phyloP scores from a whole-genome alignment of 768 basidiomycete species.

The Leccinum truebloodii region DNA sequence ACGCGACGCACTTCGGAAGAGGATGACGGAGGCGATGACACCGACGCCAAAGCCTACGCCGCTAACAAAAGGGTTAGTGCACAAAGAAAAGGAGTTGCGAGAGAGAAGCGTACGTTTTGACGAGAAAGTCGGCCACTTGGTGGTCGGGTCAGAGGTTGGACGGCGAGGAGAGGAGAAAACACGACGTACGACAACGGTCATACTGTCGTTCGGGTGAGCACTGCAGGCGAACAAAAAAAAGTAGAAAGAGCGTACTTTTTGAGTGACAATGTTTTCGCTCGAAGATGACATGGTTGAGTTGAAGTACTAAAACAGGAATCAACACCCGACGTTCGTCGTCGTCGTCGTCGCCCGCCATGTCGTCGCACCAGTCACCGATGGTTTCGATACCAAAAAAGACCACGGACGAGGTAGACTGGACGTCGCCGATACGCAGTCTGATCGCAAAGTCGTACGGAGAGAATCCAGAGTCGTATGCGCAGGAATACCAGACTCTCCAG shows the following conservation, averaged over 20 bases:
- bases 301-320: slow-evolving; percentile 32
- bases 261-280: slow-evolving; percentile 86
- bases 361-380: slow-evolving; percentile 81
- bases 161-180: slow-evolving; percentile 30
- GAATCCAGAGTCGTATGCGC: slow-evolving; percentile 82
- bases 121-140: slow-evolving; percentile 78
- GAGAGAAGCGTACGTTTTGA: slow-evolving; percentile 73
- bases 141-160: slow-evolving; percentile 8
- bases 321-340: slow-evolving; percentile 9
- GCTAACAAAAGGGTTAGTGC: slow-evolving; percentile 40
- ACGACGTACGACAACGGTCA: slow-evolving; percentile 80
- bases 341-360: slow-evolving; percentile 42
- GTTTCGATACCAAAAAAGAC: slow-evolving; percentile 47
- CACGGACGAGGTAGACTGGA: slow-evolving; percentile 98
- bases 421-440: slow-evolving; percentile 77
- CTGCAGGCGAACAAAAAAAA: neutral
- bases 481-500: slow-evolving; percentile 84
- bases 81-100: neutral
- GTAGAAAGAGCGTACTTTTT: slow-evolving; percentile 63
- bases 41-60: slow-evolving; percentile 89
- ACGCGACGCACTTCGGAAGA: slow-evolving; percentile 80
- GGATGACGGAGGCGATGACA: slow-evolving; percentile 84
- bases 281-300: slow-evolving; percentile 60
- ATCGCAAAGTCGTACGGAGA: slow-evolving; percentile 75
- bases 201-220: slow-evolving; percentile 46